Evolutionary conservation across 2,329 filamentous ascomycete species (phyloP), one percentile per base, ranked within the genome.

Genomic region (Knoxdaviesia capensis): DNA sequence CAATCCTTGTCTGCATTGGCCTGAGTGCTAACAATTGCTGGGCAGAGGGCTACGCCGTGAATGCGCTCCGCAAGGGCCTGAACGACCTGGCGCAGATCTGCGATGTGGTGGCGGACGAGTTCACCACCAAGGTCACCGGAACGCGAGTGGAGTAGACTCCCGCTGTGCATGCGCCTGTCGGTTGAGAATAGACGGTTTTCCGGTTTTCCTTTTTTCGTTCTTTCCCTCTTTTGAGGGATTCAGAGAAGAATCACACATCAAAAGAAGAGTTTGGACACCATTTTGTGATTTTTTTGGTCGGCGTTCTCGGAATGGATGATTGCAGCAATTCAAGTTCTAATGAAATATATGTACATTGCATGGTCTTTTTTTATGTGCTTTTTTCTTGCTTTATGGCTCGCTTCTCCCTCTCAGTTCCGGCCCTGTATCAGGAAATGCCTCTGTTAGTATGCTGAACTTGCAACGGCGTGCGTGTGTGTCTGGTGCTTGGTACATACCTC

Each of bases 31-130:
- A 56, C 46, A 36, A 4, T 4, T 10, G 29, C 10, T 34, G 32
- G 34, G 39, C 48, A 93, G 85, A 85, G 51, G 76, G 75, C 37
- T 84, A 74, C 20, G 88, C 87, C 3, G 77, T 84, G 34, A 78
- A 88, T 49, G 90, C 87, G 2, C 65, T 98, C 34, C 79, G 90
- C 52, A 96, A 96, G 62, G 90, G 88, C 0, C 68, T 98, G 34
- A 69, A 76, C 47, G 88, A 96, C 54, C 63, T 98, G 44, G 82
- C 90, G 61, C 84, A 90, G 44, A 71, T 96, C 37, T 96, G 88
- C 57, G 88, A 96, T 59, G 81, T 92, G 4, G 83, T 98, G 5
- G 73, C 80, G n/a, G 83, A 92, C 41, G 88, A 93, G 57, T 98
- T 94, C 59, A 78, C 70, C 43, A 62, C 63, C 8, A 73, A 82